Evolutionary conservation across 805 yeast genomes (phyloP).

Genomic region (Hanseniaspora hatyaiensis): DNA sequence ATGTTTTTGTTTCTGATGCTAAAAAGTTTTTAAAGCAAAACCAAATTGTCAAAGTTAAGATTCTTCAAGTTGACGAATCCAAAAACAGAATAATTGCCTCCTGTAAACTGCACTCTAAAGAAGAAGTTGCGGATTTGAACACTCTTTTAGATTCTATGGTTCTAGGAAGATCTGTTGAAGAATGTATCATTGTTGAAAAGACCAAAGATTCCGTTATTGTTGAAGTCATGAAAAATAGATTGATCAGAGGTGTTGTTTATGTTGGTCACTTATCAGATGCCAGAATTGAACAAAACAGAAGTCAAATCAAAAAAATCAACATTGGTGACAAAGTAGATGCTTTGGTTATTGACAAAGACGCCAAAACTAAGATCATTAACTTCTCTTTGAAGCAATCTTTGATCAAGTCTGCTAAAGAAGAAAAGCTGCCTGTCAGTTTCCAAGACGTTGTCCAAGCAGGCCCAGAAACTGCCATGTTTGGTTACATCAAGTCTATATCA

Average conservation of each 20-base stretch:
- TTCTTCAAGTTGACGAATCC: slow-evolving; percentile 45
- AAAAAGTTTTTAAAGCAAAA: slow-evolving; percentile 69
- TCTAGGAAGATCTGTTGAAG: slow-evolving; percentile 52
- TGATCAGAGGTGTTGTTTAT: slow-evolving; percentile 57
- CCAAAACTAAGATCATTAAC: slow-evolving; percentile 47
- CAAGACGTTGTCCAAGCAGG: slow-evolving; percentile 40
- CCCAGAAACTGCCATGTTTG: slow-evolving; percentile 43
- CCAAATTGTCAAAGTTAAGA: slow-evolving; percentile 67
- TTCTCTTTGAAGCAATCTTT: slow-evolving; percentile 56
- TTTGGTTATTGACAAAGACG: slow-evolving; percentile 56
- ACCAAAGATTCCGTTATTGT: slow-evolving; percentile 61
- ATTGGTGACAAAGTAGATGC: slow-evolving; percentile 53
- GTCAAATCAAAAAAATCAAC: slow-evolving; percentile 45
- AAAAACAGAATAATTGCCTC: slow-evolving; percentile 54
- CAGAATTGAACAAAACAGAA: slow-evolving; percentile 60
- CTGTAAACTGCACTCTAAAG: slow-evolving; percentile 49
- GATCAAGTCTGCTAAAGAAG: slow-evolving; percentile 47
- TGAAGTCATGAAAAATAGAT: slow-evolving; percentile 38
- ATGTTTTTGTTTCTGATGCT: slow-evolving; percentile 68
- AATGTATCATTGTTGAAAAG: slow-evolving; percentile 57
- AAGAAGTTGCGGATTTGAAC: slow-evolving; percentile 37
- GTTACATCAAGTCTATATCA: slow-evolving; percentile 71
- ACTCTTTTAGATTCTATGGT: slow-evolving; percentile 37
- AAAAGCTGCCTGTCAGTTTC: slow-evolving; percentile 45
- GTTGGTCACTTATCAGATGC: slow-evolving; percentile 71